These are phyloP conservation scores for Lenzites betulinus DNA, from an alignment of 768 basidiomycete species.

Conservation along the genomic window DNA sequence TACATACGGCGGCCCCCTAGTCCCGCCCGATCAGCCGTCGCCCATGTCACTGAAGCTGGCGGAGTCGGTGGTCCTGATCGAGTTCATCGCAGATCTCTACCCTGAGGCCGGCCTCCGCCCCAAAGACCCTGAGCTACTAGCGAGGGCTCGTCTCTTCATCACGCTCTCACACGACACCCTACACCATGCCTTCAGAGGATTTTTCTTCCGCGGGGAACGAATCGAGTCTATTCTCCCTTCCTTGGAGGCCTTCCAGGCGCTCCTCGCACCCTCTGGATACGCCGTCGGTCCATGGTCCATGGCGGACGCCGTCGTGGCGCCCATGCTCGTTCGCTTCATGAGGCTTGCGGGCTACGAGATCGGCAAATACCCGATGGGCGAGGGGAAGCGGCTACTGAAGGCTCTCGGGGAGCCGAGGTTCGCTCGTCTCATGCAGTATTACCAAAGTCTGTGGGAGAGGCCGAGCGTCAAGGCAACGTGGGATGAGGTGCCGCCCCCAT, in stretches of 20 bases:
- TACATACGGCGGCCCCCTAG: slow-evolving; percentile 60
- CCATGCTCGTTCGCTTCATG: slow-evolving; percentile 60
- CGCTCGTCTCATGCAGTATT: slow-evolving; percentile 51
- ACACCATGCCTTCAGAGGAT: slow-evolving; percentile 39
- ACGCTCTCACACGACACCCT: slow-evolving; percentile 49
- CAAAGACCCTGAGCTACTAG: slow-evolving; percentile 53
- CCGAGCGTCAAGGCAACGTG: slow-evolving; percentile 59
- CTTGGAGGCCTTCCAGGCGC: slow-evolving; percentile 49
- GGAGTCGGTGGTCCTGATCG: slow-evolving; percentile 65
- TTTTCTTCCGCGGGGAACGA: slow-evolving; percentile 42
- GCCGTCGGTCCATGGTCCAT: slow-evolving; percentile 52
- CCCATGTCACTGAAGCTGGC: slow-evolving; percentile 59
- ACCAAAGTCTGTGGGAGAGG: slow-evolving; percentile 47
- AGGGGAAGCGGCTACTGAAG: slow-evolving; percentile 47
- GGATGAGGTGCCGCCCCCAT: slow-evolving; percentile 43
- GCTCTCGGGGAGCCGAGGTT: slow-evolving; percentile 49
- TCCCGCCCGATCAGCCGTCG: slow-evolving; percentile 57
- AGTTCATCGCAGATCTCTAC: slow-evolving; percentile 65
- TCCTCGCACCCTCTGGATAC: slow-evolving; percentile 52
- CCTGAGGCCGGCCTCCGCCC: slow-evolving; percentile 52
- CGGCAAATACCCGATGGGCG: slow-evolving; percentile 51
- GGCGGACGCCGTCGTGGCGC: slow-evolving; percentile 63
- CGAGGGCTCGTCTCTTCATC: slow-evolving; percentile 63
- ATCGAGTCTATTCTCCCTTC: slow-evolving; percentile 43
- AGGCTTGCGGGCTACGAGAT: slow-evolving; percentile 49